Percentiles rank a stretch among this genome's conserved stretches.
These are phyloP conservation scores for Waltergamsia citrina DNA, from an alignment of 2,329 filamentous ascomycete genomes.

Conservation along the genomic window DNA sequence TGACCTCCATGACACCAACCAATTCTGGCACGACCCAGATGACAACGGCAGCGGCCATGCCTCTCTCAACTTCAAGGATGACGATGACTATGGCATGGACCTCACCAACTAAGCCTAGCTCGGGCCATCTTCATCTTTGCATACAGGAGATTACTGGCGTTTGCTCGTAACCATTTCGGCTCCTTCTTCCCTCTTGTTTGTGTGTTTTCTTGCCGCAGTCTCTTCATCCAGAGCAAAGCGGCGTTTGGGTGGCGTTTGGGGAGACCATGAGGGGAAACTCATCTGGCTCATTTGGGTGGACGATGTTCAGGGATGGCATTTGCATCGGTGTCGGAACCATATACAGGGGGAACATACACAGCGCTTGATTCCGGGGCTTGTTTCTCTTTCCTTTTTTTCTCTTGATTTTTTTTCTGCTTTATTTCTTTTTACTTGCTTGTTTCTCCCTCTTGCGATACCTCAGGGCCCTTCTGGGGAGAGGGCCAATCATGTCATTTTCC, in stretches of 20 bases:
- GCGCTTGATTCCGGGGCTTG: constrained; percentile 1
- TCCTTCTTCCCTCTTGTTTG: not conserved
- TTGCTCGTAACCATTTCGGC: not conserved
- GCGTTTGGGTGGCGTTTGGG: constrained; percentile 5
- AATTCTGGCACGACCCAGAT: constrained; percentile 60
- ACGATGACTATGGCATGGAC: constrained; percentile 90
- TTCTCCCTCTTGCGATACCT: constrained; percentile 6
- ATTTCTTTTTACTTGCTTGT: not conserved
- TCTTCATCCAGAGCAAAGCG: too few relatives aligned
- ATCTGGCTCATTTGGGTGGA: constrained; percentile 1
- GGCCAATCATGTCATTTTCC: constrained; percentile 1
- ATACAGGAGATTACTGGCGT: not conserved
- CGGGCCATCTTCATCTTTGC: not conserved
- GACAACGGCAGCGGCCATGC: constrained; percentile 62
- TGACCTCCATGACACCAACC: constrained; percentile 40
- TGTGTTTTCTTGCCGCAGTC: constrained; percentile 4
- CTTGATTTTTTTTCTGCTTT: constrained; percentile 1
- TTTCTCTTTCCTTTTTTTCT: not conserved
- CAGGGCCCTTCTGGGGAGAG: constrained; percentile 6
- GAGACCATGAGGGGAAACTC: not conserved
- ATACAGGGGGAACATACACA: constrained; percentile 3
- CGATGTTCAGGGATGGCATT: not conserved
- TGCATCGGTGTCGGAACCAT: constrained; percentile 3
- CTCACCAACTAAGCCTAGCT: constrained; percentile 23
- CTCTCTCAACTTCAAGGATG: constrained; percentile 75